Evolutionary conservation across 2,329 filamentous ascomycete genomes (phyloP).

Genomic region (Arachnomyces sp.): DNA sequence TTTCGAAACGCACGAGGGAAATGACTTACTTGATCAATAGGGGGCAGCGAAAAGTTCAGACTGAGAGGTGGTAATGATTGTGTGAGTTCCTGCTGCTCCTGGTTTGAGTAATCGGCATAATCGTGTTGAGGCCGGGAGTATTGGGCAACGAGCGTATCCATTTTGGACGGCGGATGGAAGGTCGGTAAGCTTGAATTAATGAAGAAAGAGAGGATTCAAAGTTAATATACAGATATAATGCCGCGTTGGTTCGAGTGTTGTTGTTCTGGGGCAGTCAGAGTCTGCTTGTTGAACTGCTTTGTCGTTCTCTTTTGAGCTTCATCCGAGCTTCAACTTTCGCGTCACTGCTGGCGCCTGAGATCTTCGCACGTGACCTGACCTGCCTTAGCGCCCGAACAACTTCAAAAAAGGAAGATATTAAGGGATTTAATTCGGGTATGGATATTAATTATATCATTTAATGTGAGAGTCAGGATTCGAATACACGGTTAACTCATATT

Average conservation of each 20-base stretch:
- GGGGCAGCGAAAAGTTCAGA: conserved; percentile 90
- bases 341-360: conserved; percentile 16
- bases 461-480: too few species aligned
- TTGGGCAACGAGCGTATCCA: conserved; percentile 89
- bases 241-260: too few species aligned
- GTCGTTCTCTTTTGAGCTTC: conserved; percentile 18
- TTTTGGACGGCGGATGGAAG: conserved; percentile 34
- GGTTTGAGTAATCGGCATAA: conserved; percentile 63
- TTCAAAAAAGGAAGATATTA: too few species aligned
- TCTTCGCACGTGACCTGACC: too few species aligned
- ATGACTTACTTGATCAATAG: conserved; percentile 71
- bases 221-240: neutral
- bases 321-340: conserved; percentile 23
- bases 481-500: too few species aligned
- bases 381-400: too few species aligned
- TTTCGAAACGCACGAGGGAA: neutral
- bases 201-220: neutral
- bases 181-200: neutral
- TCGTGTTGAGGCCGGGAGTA: conserved; percentile 75
- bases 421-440: too few species aligned
- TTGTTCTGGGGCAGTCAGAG: too few species aligned
- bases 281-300: conserved; percentile 3
- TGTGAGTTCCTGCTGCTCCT: conserved; percentile 66
- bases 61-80: conserved; percentile 69
- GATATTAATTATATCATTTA: too few species aligned